phyloP scores from a whole-genome alignment of 371 early-diverging fungal species.

The Lichtheimia corymbifera region DNA sequence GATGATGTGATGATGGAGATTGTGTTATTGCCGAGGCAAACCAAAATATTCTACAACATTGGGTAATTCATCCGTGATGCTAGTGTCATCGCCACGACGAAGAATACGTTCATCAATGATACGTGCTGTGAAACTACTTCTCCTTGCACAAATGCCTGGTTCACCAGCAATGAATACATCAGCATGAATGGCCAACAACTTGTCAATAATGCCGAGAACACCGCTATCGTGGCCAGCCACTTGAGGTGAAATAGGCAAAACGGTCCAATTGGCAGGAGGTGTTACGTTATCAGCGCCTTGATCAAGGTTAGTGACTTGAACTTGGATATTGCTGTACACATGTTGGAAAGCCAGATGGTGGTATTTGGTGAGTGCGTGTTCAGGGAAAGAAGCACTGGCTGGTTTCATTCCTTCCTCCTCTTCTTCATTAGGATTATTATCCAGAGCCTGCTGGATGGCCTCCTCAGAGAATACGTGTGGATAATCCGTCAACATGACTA shows the following conservation, averaged over 20 bases:
- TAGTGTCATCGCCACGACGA: constrained; percentile 5
- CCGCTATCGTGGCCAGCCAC: constrained; percentile 20
- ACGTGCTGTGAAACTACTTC: constrained; percentile 33
- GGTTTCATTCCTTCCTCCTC: constrained; percentile 7
- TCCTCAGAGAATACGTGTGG: constrained; percentile 27
- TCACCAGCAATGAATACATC: constrained; percentile 31
- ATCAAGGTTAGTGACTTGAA: constrained; percentile 26
- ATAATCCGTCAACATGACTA: constrained; percentile 38
- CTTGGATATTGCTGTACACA: constrained; percentile 23
- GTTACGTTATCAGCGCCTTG: not conserved
- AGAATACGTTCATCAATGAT: constrained; percentile 30
- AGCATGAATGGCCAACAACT: constrained; percentile 34
- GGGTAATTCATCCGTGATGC: not conserved
- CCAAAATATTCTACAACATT: constrained; percentile 5
- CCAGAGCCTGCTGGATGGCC: constrained; percentile 15
- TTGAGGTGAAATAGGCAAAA: constrained; percentile 17
- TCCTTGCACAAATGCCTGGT: constrained; percentile 30
- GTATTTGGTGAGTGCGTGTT: constrained; percentile 15
- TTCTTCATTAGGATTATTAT: not conserved
- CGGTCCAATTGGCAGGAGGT: constrained; percentile 31
- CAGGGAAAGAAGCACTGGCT: constrained; percentile 25
- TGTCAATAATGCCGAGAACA: constrained; percentile 35
- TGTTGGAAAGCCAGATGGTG: constrained; percentile 35
- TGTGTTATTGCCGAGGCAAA: not conserved
- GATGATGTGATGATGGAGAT: too few relatives aligned